A percentile compares a stretch with the other conserved stretches of the same genome.
phyloP scores from a whole-genome alignment of 495 filamentous ascomycete species.

The Trichoderma asperelloides region DNA sequence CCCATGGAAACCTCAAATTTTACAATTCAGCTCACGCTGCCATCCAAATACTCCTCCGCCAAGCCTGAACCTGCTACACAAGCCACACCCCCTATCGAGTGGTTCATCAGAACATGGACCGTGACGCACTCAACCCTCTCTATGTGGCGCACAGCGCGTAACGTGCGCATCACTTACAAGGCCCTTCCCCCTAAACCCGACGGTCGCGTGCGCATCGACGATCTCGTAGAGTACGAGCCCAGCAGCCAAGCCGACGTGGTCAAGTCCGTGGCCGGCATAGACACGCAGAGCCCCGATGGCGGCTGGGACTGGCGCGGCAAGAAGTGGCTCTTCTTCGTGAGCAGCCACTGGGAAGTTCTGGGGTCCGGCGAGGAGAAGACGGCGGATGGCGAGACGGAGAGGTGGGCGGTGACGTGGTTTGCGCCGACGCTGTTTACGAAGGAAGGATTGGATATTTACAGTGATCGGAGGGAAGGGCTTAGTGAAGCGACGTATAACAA shows the following conservation, averaged over 20 bases:
- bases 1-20: not conserved
- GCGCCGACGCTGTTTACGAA: constrained; percentile 65
- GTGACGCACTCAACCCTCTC: constrained; percentile 69
- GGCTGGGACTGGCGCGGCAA: constrained; percentile 66
- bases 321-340: constrained; percentile 54
- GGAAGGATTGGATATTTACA: constrained; percentile 67
- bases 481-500: constrained; percentile 33
- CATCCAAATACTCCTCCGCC: constrained; percentile 32
- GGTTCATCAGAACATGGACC: constrained; percentile 60
- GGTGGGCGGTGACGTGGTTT: constrained; percentile 70
- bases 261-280: constrained; percentile 53
- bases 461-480: constrained; percentile 43
- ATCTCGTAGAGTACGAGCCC: constrained; percentile 56
- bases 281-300: constrained; percentile 39
- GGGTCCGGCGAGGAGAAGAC: constrained; percentile 48
- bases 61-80: constrained; percentile 16
- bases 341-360: constrained; percentile 64
- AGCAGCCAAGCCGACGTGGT: constrained; percentile 33
- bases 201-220: constrained; percentile 43
- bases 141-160: constrained; percentile 63
- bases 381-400: constrained; percentile 27
- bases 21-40: constrained; percentile 29
- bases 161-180: constrained; percentile 67
- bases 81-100: constrained; percentile 42
- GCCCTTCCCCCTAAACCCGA: constrained; percentile 29